A percentile compares a stretch with the other conserved stretches of the same genome.
These are phyloP conservation scores for Eimeria maxima DNA, from an alignment of 169 alveolate genomes.

Conservation along the genomic window DNA sequence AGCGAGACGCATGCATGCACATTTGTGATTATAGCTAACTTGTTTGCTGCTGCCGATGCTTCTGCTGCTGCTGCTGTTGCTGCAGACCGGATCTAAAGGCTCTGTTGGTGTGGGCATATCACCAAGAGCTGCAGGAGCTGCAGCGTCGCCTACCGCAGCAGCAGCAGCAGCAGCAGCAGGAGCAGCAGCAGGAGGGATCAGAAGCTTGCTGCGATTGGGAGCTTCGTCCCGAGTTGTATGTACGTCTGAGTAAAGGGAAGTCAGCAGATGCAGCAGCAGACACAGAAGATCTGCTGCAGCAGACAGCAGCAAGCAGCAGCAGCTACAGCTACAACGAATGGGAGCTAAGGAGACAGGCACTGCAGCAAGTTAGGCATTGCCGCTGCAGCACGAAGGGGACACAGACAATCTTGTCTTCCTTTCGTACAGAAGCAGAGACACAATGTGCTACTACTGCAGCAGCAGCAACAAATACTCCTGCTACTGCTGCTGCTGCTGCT, in stretches of 20 bases:
- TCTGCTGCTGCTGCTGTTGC: not conserved
- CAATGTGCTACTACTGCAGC: not conserved
- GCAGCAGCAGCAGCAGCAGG: not conserved
- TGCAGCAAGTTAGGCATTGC: too few relatives aligned
- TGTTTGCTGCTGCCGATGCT: not conserved
- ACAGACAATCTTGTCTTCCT: constrained; percentile 2
- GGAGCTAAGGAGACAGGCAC: not conserved
- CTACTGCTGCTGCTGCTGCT: constrained; percentile 11
- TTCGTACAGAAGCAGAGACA: not conserved
- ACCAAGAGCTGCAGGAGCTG: constrained; percentile 44
- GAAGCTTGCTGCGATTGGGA: not conserved
- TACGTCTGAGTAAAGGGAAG: not conserved
- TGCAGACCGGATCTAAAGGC: constrained; percentile 3
- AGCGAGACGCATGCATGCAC: not conserved
- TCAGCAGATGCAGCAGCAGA: not conserved
- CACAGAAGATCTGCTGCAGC: constrained; percentile 29
- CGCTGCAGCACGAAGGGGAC: not conserved
- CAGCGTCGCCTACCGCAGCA: constrained; percentile 24
- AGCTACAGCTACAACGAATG: constrained; percentile 19
- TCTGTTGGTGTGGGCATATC: constrained; percentile 4
- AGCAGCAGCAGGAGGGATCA: too few relatives aligned
- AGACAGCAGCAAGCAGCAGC: constrained; percentile 11
- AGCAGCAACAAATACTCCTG: not conserved
- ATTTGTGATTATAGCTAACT: not conserved
- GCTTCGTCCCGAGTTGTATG: constrained; percentile 19